A percentile compares a stretch with the other conserved stretches of the same genome.
These are phyloP conservation scores for Urtica urens DNA, from an alignment of 306 rosid genomes.

Conservation along the genomic window DNA sequence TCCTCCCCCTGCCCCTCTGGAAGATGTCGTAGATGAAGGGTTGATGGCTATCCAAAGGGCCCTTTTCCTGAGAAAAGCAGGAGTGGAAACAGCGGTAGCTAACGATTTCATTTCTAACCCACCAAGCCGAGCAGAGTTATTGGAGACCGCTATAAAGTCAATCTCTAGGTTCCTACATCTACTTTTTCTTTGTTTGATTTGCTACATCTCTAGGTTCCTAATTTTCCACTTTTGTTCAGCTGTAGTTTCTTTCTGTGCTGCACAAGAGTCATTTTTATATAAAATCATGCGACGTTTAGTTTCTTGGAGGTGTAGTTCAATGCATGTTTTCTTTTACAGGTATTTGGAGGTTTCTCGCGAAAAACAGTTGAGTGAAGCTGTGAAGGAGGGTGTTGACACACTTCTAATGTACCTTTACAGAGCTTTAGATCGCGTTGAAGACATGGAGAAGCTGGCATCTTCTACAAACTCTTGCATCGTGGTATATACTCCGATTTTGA, in stretches of 20 bases:
- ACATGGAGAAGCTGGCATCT: conserved; percentile 90
- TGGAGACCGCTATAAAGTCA: conserved; percentile 85
- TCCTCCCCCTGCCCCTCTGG: conserved; percentile 97
- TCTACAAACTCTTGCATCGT: conserved; percentile 79
- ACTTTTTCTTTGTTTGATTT: not conserved
- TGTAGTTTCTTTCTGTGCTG: too few relatives aligned
- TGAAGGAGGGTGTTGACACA: conserved; percentile 90
- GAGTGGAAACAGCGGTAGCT: conserved; percentile 77
- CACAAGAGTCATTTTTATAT: conserved; percentile 4
- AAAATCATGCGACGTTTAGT: not conserved
- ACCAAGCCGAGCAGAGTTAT: conserved; percentile 69
- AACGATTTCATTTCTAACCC: conserved; percentile 58
- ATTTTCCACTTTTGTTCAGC: not conserved
- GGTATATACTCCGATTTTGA: conserved; percentile 45
- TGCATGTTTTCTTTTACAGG: conserved; percentile 28
- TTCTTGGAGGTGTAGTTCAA: not conserved
- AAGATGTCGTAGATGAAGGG: conserved; percentile 92
- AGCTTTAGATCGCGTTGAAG: conserved; percentile 57
- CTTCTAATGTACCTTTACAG: conserved; percentile 83
- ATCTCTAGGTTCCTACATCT: conserved; percentile 48
- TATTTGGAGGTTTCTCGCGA: conserved; percentile 74
- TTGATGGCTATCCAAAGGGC: conserved; percentile 87
- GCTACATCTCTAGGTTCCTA: not conserved
- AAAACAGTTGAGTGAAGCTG: conserved; percentile 32
- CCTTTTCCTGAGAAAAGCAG: conserved; percentile 83